Conservation (phyloP, 139 green algal genomes). For the Mesotaenium endlicherianum region DNA sequence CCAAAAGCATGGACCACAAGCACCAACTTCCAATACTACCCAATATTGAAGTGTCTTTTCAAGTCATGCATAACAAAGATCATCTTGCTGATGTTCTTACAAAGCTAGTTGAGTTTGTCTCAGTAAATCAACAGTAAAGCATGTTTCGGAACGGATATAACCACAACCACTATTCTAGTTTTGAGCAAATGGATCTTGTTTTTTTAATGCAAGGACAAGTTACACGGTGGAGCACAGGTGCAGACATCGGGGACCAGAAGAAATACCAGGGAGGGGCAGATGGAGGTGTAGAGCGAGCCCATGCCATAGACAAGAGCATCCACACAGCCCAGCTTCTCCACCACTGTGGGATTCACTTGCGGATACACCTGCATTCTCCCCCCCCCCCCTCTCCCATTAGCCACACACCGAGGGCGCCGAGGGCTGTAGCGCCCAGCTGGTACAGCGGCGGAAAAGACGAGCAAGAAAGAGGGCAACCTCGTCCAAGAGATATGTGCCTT, state of each 20-base stretch:
- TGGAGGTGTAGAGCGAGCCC: conserved; percentile 95
- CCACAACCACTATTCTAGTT: background rate
- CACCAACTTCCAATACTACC: too few relatives aligned
- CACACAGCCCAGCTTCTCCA: conserved; percentile 61
- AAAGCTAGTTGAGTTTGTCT: too few relatives aligned
- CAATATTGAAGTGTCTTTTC: too few relatives aligned
- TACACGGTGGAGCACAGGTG: background rate
- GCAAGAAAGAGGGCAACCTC: conserved; percentile 36
- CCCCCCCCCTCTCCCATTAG: too few relatives aligned
- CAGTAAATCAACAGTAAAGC: background rate
- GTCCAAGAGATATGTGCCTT: conserved; percentile 60
- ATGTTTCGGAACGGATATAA: background rate
- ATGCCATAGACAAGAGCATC: conserved; percentile 95
- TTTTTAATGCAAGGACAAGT: background rate
- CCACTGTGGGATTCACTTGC: conserved; percentile 67
- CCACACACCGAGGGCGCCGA: too few relatives aligned
- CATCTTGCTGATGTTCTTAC: too few relatives aligned
- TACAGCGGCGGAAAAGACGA: too few relatives aligned
- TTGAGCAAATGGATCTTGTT: background rate
- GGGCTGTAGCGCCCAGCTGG: too few relatives aligned
- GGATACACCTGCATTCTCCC: conserved; percentile 88
- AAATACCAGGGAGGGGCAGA: conserved; percentile 81
- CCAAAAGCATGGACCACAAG: too few relatives aligned
- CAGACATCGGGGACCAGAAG: background rate
- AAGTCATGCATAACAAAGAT: too few relatives aligned